Conservation (phyloP, 768 basidiomycete species). For the Suillus decipiens region DNA sequence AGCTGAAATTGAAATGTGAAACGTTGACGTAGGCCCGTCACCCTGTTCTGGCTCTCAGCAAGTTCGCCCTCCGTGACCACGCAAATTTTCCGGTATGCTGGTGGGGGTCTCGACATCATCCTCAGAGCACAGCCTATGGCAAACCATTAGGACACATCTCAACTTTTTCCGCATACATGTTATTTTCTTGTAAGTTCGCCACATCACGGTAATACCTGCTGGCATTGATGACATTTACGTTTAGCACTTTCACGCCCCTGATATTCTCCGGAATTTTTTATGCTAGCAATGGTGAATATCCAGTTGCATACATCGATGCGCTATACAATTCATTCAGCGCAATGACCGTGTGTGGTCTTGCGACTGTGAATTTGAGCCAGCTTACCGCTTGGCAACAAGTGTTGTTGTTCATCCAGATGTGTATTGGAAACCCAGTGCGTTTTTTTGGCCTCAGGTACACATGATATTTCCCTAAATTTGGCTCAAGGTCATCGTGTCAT, state of each 20-base stretch:
- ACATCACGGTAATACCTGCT: neutral
- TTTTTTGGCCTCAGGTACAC: constrained; percentile 17
- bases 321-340: constrained; percentile 78
- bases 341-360: constrained; percentile 77
- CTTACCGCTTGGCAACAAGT: constrained; percentile 72
- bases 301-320: constrained; percentile 73
- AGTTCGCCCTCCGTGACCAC: neutral
- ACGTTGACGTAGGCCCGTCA: neutral
- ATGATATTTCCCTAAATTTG: neutral
- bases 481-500: constrained; percentile 71
- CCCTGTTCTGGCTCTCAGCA: neutral
- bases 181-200: constrained; percentile 54
- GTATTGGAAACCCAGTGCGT: constrained; percentile 71
- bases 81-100: neutral
- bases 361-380: constrained; percentile 66
- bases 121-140: constrained; percentile 21
- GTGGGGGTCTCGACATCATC: neutral
- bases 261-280: constrained; percentile 81
- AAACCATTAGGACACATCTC: constrained; percentile 45
- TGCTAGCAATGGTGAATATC: constrained; percentile 73
- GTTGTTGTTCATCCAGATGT: constrained; percentile 78
- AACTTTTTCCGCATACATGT: constrained; percentile 70
- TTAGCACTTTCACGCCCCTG: constrained; percentile 76
- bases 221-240: constrained; percentile 12
- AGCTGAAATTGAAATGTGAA: neutral